Percentiles rank a stretch among this genome's conserved stretches.
These are phyloP conservation scores for Globisporangium polare DNA, from an alignment of 352 stramenopile genomes.

Conservation along the genomic window DNA sequence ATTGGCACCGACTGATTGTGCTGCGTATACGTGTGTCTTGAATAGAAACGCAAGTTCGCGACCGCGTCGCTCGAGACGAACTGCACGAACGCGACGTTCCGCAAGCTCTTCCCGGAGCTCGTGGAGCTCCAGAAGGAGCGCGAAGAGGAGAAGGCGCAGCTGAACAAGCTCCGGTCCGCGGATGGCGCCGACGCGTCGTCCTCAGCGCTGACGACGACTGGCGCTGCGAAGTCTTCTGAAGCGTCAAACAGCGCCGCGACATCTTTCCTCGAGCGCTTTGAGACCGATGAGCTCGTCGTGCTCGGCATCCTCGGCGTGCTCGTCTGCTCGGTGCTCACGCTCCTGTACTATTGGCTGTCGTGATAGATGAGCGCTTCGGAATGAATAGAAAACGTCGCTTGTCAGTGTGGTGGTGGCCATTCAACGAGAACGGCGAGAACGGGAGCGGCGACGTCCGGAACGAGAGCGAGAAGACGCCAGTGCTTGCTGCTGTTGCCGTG, in stretches of 20 bases:
- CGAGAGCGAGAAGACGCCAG: background rate
- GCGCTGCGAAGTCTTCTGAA: background rate
- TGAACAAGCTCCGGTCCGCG: constrained; percentile 21
- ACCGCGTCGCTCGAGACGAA: constrained; percentile 78
- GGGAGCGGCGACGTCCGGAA: background rate
- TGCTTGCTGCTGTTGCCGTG: background rate
- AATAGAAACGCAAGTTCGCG: constrained; percentile 82
- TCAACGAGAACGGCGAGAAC: background rate
- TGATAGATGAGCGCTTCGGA: background rate
- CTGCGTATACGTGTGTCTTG: background rate
- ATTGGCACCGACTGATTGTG: background rate
- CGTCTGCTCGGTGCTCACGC: constrained; percentile 18
- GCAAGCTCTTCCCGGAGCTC: constrained; percentile 87
- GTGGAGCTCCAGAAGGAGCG: constrained; percentile 69
- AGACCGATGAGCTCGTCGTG: constrained; percentile 18
- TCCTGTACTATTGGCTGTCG: constrained; percentile 17
- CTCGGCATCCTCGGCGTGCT: constrained; percentile 15
- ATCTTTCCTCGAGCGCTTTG: constrained; percentile 14
- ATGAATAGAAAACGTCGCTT: constrained; percentile 7
- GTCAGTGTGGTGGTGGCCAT: background rate
- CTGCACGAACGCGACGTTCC: constrained; percentile 72
- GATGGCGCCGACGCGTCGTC: background rate
- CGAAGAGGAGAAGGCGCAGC: constrained; percentile 39
- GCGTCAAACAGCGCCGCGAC: background rate
- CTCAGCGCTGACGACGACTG: background rate